A percentile compares a stretch with the other conserved stretches of the same genome.
These are phyloP conservation scores for Thecaphora thlaspeos DNA, from an alignment of 1,284 basidiomycete species.

Conservation along the genomic window DNA sequence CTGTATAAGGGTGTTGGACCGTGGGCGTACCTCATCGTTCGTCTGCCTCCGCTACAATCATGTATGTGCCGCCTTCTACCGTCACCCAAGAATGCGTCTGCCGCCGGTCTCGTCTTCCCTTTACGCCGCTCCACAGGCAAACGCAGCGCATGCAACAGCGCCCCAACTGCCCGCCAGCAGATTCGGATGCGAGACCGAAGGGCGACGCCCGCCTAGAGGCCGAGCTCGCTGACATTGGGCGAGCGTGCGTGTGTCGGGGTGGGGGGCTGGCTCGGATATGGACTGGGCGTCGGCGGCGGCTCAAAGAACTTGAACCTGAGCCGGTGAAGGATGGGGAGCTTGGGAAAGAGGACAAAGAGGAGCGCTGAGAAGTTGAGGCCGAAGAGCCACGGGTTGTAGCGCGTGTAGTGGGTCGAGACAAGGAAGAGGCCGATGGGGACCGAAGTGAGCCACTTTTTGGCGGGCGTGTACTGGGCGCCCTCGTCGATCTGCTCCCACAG, in stretches of 20 bases:
- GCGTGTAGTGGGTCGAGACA: conserved; percentile 93
- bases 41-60: too few relatives aligned
- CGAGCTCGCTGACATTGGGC: conserved; percentile 5
- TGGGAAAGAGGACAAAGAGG: conserved; percentile 83
- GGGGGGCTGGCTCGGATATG: conserved; percentile 36
- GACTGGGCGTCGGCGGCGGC: conserved; percentile 28
- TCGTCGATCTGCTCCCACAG: conserved; percentile 99
- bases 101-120: too few relatives aligned
- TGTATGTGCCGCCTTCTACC: too few relatives aligned
- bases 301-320: conserved; percentile 39
- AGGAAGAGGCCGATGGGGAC: conserved; percentile 93
- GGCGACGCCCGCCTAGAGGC: neutral
- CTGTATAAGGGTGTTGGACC: too few relatives aligned
- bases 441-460: conserved; percentile 94
- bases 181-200: too few relatives aligned
- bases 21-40: too few relatives aligned
- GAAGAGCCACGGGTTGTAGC: conserved; percentile 79
- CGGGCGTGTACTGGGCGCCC: conserved; percentile 95
- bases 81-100: too few relatives aligned
- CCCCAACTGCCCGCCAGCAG: too few relatives aligned
- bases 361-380: conserved; percentile 84
- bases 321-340: conserved; percentile 72
- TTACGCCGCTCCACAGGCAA: too few relatives aligned
- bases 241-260: conserved; percentile 35
- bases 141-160: too few relatives aligned